A percentile compares a stretch with the other conserved stretches of the same genome.
Conservation (phyloP, 2,329 filamentous ascomycete species). For the Penicillium sp. region DNA sequence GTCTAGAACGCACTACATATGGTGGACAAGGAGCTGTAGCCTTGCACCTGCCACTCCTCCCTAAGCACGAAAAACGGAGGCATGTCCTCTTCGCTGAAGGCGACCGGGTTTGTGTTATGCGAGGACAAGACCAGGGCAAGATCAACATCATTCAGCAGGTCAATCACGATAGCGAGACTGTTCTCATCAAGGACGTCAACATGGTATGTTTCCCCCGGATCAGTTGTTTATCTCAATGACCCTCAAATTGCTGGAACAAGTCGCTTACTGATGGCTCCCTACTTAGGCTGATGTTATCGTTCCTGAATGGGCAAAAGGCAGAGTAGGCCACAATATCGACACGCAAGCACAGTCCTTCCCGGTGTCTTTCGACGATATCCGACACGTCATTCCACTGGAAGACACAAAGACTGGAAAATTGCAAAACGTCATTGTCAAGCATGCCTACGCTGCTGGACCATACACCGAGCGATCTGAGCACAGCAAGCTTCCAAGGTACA, state of each 20-base stretch:
- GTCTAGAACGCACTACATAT: slow-evolving; percentile 56
- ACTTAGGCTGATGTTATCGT: slow-evolving; percentile 44
- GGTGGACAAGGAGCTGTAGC: slow-evolving; percentile 53
- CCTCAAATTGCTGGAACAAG: not conserved
- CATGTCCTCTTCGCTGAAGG: slow-evolving; percentile 63
- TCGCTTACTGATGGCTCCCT: slow-evolving; percentile 8
- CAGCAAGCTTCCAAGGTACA: slow-evolving; percentile 42
- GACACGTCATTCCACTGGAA: slow-evolving; percentile 74
- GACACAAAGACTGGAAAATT: slow-evolving; percentile 63
- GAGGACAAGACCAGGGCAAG: slow-evolving; percentile 76
- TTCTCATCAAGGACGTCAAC: slow-evolving; percentile 63
- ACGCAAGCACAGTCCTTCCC: slow-evolving; percentile 54
- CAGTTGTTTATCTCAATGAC: not conserved
- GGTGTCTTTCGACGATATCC: slow-evolving; percentile 69
- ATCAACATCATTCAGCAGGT: slow-evolving; percentile 71
- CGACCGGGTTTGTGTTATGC: slow-evolving; percentile 79
- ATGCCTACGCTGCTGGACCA: slow-evolving; percentile 58
- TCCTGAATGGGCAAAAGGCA: slow-evolving; percentile 37
- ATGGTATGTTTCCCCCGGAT: slow-evolving; percentile 51
- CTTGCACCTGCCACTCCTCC: slow-evolving; percentile 41
- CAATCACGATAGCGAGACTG: slow-evolving; percentile 53
- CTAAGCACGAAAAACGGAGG: slow-evolving; percentile 40
- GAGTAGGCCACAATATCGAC: slow-evolving; percentile 41
- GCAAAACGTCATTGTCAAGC: slow-evolving; percentile 75
- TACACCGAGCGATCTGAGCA: slow-evolving; percentile 52